Evolutionary conservation across 164 flowering plant species (phyloP), one percentile per base, ranked within the genome.

Genomic region (Saururus chinensis): DNA sequence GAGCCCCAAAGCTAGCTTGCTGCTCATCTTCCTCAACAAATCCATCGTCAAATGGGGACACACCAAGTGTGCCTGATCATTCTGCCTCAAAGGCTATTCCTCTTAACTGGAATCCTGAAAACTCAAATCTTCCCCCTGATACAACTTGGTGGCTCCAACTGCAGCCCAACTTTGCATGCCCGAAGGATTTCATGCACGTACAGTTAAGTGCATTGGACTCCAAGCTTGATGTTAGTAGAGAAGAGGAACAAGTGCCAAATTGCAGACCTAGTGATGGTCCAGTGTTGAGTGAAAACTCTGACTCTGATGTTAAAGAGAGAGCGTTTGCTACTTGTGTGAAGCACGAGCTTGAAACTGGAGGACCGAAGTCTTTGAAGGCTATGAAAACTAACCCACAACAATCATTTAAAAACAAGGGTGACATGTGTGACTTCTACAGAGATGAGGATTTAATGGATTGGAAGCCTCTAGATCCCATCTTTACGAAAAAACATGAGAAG

Each of bases 1-100:
- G 87, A 74, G 88, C 88, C 72, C 85, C 90, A 37, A 81, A 82
- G 59, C 63, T 83, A 68, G 85, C 85, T 52, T 76, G 77, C 67
- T 81, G 85, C 72, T 84, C 81, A 56, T 77, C 87, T 20, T 64
- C 82, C 22, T 67, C 81, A 57, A 63, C 73, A 30, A 62, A 58
- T 58, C 5, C 72, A 65, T 19, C 55, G 54, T 42, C 77, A 70
- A 52, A 63, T 11, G 73, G 71, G 56, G 76, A 70, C 68, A 54
- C 51, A 35, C 45, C 66, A 53, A 57, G 56, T 51, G 69, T 56
- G 19, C 26, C 67, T 48, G 76, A 65, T 40, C 69, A 69, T 60
- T 6, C 56, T 9, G 57, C 70, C 11, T 71, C 63, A 24, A 23
- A 66, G 64, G 68, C 60, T 63, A 59, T 68, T 62, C 77, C 74